Evolutionary conservation across 305 asterid species (phyloP), one percentile per base, ranked within the genome.

Genomic region (Fraxinus greggii): DNA sequence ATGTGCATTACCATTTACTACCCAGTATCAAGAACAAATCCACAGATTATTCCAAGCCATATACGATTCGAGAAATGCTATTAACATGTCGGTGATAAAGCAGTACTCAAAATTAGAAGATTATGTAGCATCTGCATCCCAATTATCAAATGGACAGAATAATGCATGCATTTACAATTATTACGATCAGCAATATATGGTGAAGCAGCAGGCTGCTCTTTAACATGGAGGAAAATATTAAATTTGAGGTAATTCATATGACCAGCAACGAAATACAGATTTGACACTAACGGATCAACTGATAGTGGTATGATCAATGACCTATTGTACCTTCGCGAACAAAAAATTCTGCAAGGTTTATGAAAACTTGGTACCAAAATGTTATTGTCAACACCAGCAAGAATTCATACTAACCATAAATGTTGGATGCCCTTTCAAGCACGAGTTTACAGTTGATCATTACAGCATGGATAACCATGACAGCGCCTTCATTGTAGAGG

Each of bases 401-500:
- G 51, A 78, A 83, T 70, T 70, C 75, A 17, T 76, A 90, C 99
- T 88, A 73, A 96, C 99, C 99, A 79, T 91, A 96, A 81, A 88
- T 91, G 88, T 91, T 94, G 83, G 98, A 96, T 67, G 97, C 92
- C 89, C 97, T 92, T 89, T 96, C 98, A 83, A 94, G 95, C 97
- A 96, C 92, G 87, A 94, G 89, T 85, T 88, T 93, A 78, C 99
- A 94, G 87, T 93, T 92, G 85, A 97, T 93, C 78, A 94, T 26
- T 83, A 97, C 90, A 42, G 98, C 98, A 93, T 97, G 99, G 86
- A 94, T 79, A 85, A 97, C 96, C 98, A 94, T 92, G 72, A 94
- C 95, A 81, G 97, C 97, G n/a, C 98, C 99, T 89, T 93, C 98
- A 83, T 89, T 97, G 75, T 93, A 96, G 79, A 96, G 98, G 82